A percentile compares a stretch with the other conserved stretches of the same genome.
phyloP scores from a whole-genome alignment of 1,284 basidiomycete genomes.

The Schizophyllum commune region DNA sequence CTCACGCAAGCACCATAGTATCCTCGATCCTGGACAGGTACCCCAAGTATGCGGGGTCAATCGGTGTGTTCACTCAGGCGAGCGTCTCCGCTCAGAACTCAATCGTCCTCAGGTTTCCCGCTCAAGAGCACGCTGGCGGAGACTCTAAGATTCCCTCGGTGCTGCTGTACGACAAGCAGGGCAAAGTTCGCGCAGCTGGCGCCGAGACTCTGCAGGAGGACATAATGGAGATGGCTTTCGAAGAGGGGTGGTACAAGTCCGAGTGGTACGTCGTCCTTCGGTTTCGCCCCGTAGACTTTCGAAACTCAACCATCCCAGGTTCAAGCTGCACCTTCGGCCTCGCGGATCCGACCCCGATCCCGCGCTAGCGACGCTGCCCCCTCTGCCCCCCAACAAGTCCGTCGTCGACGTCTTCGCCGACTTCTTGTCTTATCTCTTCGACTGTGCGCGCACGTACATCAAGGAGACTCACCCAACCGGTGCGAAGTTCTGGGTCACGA shows the following conservation, averaged over 20 bases:
- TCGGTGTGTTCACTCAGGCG: background rate
- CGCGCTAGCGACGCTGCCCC: conserved; percentile 19
- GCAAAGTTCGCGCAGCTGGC: conserved; percentile 7
- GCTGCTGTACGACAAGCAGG: conserved; percentile 8
- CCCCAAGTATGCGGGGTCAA: conserved; percentile 11
- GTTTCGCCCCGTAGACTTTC: no score
- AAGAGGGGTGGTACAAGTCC: background rate
- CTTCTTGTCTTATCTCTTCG: conserved; percentile 41
- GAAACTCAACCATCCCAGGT: no score
- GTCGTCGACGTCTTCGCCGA: conserved; percentile 43
- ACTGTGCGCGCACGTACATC: conserved; percentile 40
- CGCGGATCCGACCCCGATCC: background rate
- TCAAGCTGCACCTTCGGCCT: background rate
- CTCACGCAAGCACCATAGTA: conserved; percentile 8
- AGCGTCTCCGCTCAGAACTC: background rate
- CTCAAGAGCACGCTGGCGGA: conserved; percentile 5
- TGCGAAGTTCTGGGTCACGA: conserved; percentile 25
- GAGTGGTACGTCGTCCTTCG: background rate
- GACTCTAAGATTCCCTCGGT: conserved; percentile 12
- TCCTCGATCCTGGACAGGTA: conserved; percentile 10
- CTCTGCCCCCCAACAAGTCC: conserved; percentile 38
- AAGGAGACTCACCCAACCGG: conserved; percentile 39
- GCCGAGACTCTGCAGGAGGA: conserved; percentile 5
- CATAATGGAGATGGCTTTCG: background rate
- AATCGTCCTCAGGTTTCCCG: background rate